These are phyloP conservation scores for Annulohypoxylon truncatum DNA, from an alignment of 2,329 filamentous ascomycete genomes.

Conservation along the genomic window DNA sequence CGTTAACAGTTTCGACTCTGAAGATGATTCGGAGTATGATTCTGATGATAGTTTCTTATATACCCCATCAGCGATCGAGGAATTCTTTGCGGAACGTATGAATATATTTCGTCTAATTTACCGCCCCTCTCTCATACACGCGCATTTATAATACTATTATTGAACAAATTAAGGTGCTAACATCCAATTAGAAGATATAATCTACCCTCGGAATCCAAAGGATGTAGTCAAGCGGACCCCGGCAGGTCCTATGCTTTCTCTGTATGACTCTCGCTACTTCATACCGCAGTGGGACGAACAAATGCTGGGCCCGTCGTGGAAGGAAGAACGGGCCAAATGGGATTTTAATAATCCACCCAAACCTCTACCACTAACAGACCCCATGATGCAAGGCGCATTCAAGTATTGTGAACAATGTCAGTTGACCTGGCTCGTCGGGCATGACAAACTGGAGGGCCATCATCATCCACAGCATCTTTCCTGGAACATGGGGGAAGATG, in stretches of 20 bases:
- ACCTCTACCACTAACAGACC: constrained; percentile 12
- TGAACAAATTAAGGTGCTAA: neutral
- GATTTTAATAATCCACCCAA: constrained; percentile 28
- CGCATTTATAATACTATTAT: too few relatives aligned
- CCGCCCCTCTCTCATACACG: neutral
- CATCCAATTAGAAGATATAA: neutral
- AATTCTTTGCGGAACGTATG: neutral
- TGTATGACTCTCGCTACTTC: constrained; percentile 25
- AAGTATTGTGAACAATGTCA: constrained; percentile 29
- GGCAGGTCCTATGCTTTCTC: constrained; percentile 13
- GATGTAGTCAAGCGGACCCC: constrained; percentile 22
- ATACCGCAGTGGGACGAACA: constrained; percentile 30
- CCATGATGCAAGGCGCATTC: constrained; percentile 26
- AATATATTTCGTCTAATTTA: neutral
- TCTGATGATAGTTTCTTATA: constrained; percentile 7
- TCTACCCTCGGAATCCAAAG: constrained; percentile 16
- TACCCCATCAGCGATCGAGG: neutral
- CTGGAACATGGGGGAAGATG: neutral
- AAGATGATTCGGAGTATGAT: neutral
- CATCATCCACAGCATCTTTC: constrained; percentile 15
- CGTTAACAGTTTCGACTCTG: neutral
- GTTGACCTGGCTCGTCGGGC: constrained; percentile 28
- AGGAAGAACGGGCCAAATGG: constrained; percentile 24
- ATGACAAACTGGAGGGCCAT: constrained; percentile 10
- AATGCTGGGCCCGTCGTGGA: constrained; percentile 22